Conservation (phyloP, 1,284 basidiomycete species). For the Microstroma glucosiphilum region DNA sequence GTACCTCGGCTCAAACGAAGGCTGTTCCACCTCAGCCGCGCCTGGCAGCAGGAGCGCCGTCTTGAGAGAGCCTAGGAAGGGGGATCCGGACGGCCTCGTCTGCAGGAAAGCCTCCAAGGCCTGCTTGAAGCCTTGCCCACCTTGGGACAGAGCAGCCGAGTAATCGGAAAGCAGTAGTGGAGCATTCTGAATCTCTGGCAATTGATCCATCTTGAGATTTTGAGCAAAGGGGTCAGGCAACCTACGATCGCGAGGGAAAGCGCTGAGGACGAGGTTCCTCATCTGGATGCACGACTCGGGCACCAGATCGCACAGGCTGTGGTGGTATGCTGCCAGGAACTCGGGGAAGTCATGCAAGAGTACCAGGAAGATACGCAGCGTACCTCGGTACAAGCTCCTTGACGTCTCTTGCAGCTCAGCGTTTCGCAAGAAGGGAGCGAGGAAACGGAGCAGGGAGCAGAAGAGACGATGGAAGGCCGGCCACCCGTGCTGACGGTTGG, state of each 20-base stretch:
- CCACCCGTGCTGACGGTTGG: constrained; percentile 86
- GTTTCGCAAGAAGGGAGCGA: constrained; percentile 80
- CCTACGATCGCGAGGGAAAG: constrained; percentile 74
- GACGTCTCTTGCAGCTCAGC: constrained; percentile 73
- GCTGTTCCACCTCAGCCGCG: constrained; percentile 13
- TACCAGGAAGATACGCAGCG: constrained; percentile 81
- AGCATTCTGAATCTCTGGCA: constrained; percentile 81
- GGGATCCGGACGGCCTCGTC: constrained; percentile 57
- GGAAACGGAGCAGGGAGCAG: constrained; percentile 85
- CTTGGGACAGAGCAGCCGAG: constrained; percentile 63
- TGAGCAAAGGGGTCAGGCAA: constrained; percentile 73
- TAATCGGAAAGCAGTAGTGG: constrained; percentile 88
- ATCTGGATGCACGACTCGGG: constrained; percentile 90
- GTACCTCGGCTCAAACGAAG: constrained; percentile 60
- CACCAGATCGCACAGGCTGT: constrained; percentile 85
- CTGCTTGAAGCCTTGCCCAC: constrained; percentile 61
- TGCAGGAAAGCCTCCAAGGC: constrained; percentile 78
- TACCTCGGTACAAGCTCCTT: constrained; percentile 86
- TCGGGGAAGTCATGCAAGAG: constrained; percentile 98
- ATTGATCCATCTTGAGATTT: constrained; percentile 56
- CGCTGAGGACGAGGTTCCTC: constrained; percentile 90
- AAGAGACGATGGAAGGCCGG: constrained; percentile 89
- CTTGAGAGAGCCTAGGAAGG: constrained; percentile 71
- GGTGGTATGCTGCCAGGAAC: constrained; percentile 93
- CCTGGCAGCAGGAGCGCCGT: constrained; percentile 63